Evolutionary conservation across 352 stramenopile genomes (phyloP), one percentile per base, ranked within the genome.

Genomic region (Globisporangium echinulatum): DNA sequence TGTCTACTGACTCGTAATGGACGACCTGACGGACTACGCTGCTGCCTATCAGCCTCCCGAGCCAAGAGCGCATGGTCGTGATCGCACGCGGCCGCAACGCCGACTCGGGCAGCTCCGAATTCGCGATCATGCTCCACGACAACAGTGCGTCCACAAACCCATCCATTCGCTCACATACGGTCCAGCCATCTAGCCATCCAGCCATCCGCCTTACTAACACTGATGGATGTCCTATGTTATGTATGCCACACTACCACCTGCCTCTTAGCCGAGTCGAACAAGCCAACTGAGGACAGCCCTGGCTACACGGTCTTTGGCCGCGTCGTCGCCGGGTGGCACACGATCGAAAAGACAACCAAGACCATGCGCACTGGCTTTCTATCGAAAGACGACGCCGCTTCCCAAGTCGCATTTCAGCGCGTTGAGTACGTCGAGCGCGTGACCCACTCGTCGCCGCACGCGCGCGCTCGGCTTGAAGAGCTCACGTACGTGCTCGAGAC

Each of bases 51-150:
- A 94, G 82, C 55, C 70, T 80, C 11, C 82, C 82, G 11, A 92
- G 79, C 66, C 77, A 77, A 17, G 77, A 92, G 71, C 77, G 81
- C 50, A 94, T 90, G 79, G 77, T 94, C 56, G 81, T 94, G 51
- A 68, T 94, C 43, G 85, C 85, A 7, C 85, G 85, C 39, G 70
- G 77, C 43, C 72, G 87, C 52, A 86, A 88, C 59, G 64, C 74
- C 25, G 65, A 82, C 55, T 91, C 82, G 9, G 85, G 85, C 50
- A 91, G 71, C 64, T 82, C 85, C 13, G 85, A 94, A 69, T 92
- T 94, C 54, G 80, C 85, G 13, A 87, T 94, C 57, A 92, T 94
- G 85, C 61, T 94, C 39, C 72, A 87, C 40, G 85, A 94, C 67
- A 94, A 94, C 63, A 79, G 78, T 70, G 62, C 69, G 66, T 67